phyloP scores from a whole-genome alignment of 768 basidiomycete species.

The Pulveroboletus sp. region DNA sequence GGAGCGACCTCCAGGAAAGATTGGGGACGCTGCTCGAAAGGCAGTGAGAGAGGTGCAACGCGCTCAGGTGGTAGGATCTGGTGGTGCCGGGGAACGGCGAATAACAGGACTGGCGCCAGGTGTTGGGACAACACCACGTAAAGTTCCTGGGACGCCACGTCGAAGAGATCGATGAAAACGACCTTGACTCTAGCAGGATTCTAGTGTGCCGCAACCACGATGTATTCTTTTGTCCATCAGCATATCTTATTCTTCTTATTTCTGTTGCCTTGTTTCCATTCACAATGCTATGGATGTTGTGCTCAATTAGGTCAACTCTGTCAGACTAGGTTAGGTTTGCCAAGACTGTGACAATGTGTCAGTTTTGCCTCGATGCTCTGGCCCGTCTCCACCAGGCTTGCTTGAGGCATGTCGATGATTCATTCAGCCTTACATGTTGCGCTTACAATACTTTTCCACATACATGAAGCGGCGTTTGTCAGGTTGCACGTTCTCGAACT shows the following conservation, averaged over 20 bases:
- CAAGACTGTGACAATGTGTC: neutral
- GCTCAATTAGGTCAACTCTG: constrained; percentile 3
- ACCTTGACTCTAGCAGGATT: neutral
- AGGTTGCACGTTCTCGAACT: too few species aligned
- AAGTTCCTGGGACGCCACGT: constrained; percentile 62
- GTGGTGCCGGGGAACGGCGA: constrained; percentile 48
- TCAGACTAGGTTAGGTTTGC: neutral
- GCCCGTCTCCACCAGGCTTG: too few species aligned
- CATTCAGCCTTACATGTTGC: neutral
- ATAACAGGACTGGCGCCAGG: constrained; percentile 47
- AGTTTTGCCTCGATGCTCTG: neutral
- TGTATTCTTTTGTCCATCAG: constrained; percentile 24
- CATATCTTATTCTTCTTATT: constrained; percentile 33
- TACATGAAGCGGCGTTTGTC: neutral
- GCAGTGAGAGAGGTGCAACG: constrained; percentile 71
- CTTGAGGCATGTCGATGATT: neutral
- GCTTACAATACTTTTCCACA: neutral
- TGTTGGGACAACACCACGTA: constrained; percentile 41
- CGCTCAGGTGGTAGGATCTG: constrained; percentile 49
- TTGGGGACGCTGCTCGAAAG: constrained; percentile 68
- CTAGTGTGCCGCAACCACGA: constrained; percentile 12
- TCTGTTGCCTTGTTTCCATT: constrained; percentile 25
- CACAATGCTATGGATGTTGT: constrained; percentile 29
- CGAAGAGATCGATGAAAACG: constrained; percentile 28
- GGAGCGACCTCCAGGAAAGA: constrained; percentile 54